These are phyloP conservation scores for Brasilioporus rufonigricans DNA, from an alignment of 768 basidiomycete species.

Conservation along the genomic window DNA sequence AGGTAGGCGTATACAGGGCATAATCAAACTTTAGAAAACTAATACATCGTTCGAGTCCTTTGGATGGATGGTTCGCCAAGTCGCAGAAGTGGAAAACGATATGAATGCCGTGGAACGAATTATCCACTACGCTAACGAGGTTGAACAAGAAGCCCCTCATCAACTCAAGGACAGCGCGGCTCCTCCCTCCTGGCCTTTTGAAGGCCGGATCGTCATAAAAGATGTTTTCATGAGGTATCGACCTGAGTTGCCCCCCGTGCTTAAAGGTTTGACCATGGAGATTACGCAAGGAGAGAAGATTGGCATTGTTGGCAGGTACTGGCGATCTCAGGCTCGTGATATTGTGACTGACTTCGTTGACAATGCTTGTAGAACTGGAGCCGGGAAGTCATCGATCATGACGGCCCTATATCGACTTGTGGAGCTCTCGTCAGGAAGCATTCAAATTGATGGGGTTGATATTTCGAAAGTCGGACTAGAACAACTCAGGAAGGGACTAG, in stretches of 20 bases:
- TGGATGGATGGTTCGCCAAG: constrained; percentile 74
- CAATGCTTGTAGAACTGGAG: constrained; percentile 57
- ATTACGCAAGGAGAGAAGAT: constrained; percentile 83
- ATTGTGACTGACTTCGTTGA: background rate
- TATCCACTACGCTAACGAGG: constrained; percentile 71
- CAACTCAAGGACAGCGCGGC: constrained; percentile 60
- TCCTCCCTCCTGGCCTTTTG: constrained; percentile 65
- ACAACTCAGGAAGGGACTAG: constrained; percentile 63
- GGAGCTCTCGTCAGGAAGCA: constrained; percentile 72
- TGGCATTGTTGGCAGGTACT: constrained; percentile 74
- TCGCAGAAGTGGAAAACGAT: constrained; percentile 87
- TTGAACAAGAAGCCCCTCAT: constrained; percentile 82
- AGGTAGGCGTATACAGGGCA: constrained; percentile 39
- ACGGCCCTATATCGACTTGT: constrained; percentile 83
- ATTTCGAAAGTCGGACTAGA: constrained; percentile 76
- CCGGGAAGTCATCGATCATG: constrained; percentile 90
- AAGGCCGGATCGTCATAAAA: constrained; percentile 72
- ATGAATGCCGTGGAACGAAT: constrained; percentile 92
- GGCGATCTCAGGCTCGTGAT: constrained; percentile 16
- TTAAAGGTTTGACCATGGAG: constrained; percentile 77
- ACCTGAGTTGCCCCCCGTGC: constrained; percentile 81
- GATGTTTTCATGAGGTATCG: constrained; percentile 80
- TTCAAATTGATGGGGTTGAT: constrained; percentile 81
- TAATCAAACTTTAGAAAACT: background rate
- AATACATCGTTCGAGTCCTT: constrained; percentile 44